Evolutionary conservation across 257 asterid species (phyloP), one percentile per base, ranked within the genome.

Genomic region (Verbena officinalis): DNA sequence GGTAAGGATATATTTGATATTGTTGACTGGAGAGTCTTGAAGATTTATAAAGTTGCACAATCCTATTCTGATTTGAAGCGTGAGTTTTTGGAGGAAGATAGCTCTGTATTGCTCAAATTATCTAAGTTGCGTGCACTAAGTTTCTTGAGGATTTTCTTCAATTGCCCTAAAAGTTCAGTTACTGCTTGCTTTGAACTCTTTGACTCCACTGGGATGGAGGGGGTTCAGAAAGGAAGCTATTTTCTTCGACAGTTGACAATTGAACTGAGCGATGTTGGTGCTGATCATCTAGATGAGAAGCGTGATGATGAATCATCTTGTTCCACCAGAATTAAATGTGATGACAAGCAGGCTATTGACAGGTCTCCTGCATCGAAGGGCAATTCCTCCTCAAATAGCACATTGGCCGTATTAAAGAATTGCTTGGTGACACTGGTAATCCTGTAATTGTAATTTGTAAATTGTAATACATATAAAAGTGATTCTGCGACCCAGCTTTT

Each of bases 381-480:
- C 52, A 67, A 74, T 54, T 71, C 71, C 48, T 60, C 74, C 48
- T 53, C 74, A n/a, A 55, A 54, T 40, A 55, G 65, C 69, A 39
- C 77, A 52, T 52, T 80, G 15, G 50, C 59, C 13, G 62, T 60
- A 61, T 36, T 70, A 9, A 82, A 75, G 82, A 83, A 76, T 70
- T 89, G 96, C 92, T 73, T 89, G 68, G 62, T 92, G 76, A 76
- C 81, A 65, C 73, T 73, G 97, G 98, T 92, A 86, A 73, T 56
- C 33, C 39, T 84, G 76, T n/a, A 43, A 53, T 55, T 68, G 23
- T 69, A 23, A 44, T 23, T 54, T 20, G 23, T 69, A 23, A 44
- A 19, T 54, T 20, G 23, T 62, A 17, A 24, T 23, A 34, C 24
- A 40, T 65, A 50, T 64, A 15, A 9, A 24, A 16, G 59, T 31